phyloP scores from a whole-genome alignment of 2,329 filamentous ascomycete genomes.

The Bimuria novae-zelandiae region DNA sequence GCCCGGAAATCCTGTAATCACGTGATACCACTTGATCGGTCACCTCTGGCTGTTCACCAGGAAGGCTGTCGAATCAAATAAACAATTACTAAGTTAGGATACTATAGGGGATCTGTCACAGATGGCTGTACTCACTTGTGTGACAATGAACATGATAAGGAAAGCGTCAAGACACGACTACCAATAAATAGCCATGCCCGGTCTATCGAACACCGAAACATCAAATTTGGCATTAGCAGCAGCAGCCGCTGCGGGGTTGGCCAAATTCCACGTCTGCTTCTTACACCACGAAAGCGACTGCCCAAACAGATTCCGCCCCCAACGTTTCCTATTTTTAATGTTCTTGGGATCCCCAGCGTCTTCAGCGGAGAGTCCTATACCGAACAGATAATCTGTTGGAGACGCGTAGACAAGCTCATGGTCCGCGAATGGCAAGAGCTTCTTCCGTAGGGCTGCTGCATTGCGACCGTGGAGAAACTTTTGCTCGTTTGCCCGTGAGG shows the following conservation, averaged over 20 bases:
- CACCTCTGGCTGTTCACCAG: no score
- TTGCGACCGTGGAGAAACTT: constrained; percentile 4
- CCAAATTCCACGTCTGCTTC: background rate
- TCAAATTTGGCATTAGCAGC: no score
- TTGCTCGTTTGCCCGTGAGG: background rate
- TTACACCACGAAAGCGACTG: background rate
- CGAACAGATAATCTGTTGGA: constrained; percentile 5
- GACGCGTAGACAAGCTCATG: constrained; percentile 10
- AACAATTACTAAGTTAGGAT: no score
- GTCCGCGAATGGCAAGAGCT: background rate
- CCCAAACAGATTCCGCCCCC: constrained; percentile 10
- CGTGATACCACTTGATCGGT: no score
- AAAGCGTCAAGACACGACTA: no score
- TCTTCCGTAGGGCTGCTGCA: background rate
- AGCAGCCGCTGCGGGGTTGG: background rate
- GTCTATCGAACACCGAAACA: no score
- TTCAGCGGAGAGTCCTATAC: constrained; percentile 4
- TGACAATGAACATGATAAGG: no score
- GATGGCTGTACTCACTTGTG: no score
- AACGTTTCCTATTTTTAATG: background rate
- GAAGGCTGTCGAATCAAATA: no score
- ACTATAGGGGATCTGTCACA: no score
- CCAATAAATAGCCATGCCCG: no score
- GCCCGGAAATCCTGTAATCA: no score
- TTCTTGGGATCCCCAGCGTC: background rate